A percentile compares a stretch with the other conserved stretches of the same genome.
Evolutionary conservation across 1,139 yeast species (phyloP).

Genomic region (Debaryomyces sp.): DNA sequence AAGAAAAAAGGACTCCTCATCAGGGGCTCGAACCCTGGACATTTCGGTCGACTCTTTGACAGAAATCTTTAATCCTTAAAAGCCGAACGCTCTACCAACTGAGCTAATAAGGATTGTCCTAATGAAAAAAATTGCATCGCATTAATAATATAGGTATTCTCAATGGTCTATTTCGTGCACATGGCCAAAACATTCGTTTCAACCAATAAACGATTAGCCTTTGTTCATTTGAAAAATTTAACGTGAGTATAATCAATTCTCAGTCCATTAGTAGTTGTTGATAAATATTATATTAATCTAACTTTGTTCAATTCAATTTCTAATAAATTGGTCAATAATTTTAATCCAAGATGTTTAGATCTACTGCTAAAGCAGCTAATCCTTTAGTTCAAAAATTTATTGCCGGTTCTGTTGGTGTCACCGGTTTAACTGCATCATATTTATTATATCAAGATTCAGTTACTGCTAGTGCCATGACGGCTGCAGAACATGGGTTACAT

Average conservation of each 20-base stretch:
- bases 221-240: conserved; percentile 24
- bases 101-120: conserved; percentile 10
- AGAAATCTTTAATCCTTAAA: conserved; percentile 8
- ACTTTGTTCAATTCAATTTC: conserved; percentile 6
- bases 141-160: neutral
- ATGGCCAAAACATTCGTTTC: conserved; percentile 6
- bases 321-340: conserved; percentile 8
- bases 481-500: conserved; percentile 98
- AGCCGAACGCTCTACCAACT: conserved; percentile 11
- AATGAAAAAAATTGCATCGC: neutral
- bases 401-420: conserved; percentile 65
- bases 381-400: conserved; percentile 57
- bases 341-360: conserved; percentile 27
- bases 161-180: neutral
- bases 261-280: conserved; percentile 4
- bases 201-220: conserved; percentile 27
- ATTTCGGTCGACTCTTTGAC: conserved; percentile 10
- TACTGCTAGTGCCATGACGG: conserved; percentile 95
- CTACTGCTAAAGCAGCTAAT: conserved; percentile 27
- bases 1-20: conserved; percentile 9
- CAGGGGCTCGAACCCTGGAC: conserved; percentile 11
- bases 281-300: conserved; percentile 1
- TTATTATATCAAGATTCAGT: conserved; percentile 77
- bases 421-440: conserved; percentile 75
- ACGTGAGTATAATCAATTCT: conserved; percentile 8